Conservation (phyloP, 1,284 basidiomycete genomes). For the Cryptococcus wingfieldii region DNA sequence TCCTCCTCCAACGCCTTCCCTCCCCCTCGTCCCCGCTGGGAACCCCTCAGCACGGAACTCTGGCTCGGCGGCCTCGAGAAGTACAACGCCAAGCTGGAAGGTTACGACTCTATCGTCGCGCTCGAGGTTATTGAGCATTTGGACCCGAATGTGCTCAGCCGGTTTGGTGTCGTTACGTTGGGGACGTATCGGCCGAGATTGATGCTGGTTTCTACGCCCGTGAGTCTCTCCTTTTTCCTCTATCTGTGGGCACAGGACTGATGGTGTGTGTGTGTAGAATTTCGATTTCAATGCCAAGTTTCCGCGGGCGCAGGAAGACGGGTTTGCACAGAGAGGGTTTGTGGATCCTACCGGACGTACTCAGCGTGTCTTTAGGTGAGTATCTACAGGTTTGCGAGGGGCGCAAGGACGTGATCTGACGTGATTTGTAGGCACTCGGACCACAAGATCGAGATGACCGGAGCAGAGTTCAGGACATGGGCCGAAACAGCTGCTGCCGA, state of each 20-base stretch:
- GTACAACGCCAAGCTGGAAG: slow-evolving; percentile 67
- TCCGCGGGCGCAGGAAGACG: slow-evolving; percentile 56
- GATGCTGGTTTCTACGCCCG: slow-evolving; percentile 80
- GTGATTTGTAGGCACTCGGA: slow-evolving; percentile 56
- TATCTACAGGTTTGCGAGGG: slow-evolving; percentile 24
- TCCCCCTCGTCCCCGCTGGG: slow-evolving; percentile 59
- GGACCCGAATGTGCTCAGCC: slow-evolving; percentile 61
- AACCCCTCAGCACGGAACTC: slow-evolving; percentile 64
- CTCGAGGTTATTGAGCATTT: slow-evolving; percentile 94
- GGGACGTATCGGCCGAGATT: slow-evolving; percentile 76
- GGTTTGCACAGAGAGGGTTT: slow-evolving; percentile 54
- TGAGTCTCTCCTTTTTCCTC: slow-evolving; percentile 12
- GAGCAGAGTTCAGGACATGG: slow-evolving; percentile 71
- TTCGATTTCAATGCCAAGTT: slow-evolving; percentile 77
- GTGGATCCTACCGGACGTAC: slow-evolving; percentile 73
- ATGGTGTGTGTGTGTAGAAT: slow-evolving; percentile 22
- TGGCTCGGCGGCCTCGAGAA: slow-evolving; percentile 78
- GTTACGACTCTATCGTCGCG: slow-evolving; percentile 75
- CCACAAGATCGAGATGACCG: slow-evolving; percentile 92
- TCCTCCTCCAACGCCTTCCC: slow-evolving; percentile 15
- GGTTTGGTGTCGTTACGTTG: slow-evolving; percentile 75
- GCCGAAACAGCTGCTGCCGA: slow-evolving; percentile 57
- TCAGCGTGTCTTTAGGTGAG: slow-evolving; percentile 54
- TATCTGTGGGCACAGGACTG: not conserved
- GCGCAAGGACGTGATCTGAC: not conserved